phyloP scores from a whole-genome alignment of 306 rosid genomes.

The Calophaca sinica region DNA sequence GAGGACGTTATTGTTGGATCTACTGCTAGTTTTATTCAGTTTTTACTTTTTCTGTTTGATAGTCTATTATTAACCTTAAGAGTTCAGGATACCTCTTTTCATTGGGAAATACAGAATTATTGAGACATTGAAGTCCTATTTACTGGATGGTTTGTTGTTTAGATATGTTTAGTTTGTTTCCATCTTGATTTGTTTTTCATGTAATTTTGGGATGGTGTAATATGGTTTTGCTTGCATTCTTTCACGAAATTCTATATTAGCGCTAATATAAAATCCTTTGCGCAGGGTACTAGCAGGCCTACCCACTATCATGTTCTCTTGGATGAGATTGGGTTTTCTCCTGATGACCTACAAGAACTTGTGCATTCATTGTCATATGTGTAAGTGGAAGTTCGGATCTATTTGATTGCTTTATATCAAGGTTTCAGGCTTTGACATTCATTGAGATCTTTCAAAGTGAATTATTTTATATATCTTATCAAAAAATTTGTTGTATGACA shows the following conservation, averaged over 20 bases:
- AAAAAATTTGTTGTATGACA: not conserved
- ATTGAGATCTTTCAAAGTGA: not conserved
- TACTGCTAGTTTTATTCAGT: not conserved
- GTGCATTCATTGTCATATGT: slow-evolving; percentile 95
- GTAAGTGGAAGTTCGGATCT: slow-evolving; percentile 58
- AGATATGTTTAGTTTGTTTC: too few species aligned
- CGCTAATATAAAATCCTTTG: not conserved
- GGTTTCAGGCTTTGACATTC: not conserved
- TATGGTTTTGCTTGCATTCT: too few species aligned
- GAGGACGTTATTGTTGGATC: not conserved
- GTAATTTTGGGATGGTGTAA: too few species aligned
- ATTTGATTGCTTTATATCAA: not conserved
- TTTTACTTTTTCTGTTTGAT: not conserved
- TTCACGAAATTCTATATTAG: not conserved
- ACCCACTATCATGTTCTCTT: slow-evolving; percentile 86
- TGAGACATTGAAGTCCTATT: too few species aligned
- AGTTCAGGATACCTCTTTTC: too few species aligned
- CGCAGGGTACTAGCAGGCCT: slow-evolving; percentile 92
- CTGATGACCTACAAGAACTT: slow-evolving; percentile 90
- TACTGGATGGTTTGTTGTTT: too few species aligned
- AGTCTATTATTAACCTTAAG: not conserved
- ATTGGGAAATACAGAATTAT: too few species aligned
- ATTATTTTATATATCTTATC: not conserved
- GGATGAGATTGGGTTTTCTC: slow-evolving; percentile 81
- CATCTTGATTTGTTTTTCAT: too few species aligned